These are phyloP conservation scores for Microascus cirrosus DNA, from an alignment of 2,329 filamentous ascomycete genomes.

Conservation along the genomic window DNA sequence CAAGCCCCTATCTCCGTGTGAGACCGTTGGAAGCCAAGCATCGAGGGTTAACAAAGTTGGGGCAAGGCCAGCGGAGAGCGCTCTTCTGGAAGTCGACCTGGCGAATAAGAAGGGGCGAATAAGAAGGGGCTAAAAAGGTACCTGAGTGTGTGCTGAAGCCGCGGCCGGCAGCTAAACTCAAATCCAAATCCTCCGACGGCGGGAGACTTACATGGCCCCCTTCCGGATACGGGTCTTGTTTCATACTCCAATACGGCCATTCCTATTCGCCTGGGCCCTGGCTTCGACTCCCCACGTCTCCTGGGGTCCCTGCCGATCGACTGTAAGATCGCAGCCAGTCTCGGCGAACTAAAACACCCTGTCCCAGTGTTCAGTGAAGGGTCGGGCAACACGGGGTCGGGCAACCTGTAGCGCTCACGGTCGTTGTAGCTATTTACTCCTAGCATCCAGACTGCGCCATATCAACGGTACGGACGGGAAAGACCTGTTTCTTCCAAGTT, in stretches of 20 bases:
- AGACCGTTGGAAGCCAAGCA: not conserved
- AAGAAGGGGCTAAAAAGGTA: not conserved
- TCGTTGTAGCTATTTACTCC: not conserved
- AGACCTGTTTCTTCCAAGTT: not conserved
- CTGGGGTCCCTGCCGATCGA: not conserved
- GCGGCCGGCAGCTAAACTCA: not conserved
- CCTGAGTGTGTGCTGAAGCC: not conserved
- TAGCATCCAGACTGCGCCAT: not conserved
- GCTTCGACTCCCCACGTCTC: not conserved
- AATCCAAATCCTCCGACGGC: not conserved
- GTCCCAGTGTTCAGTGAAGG: not conserved
- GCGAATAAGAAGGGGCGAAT: not conserved
- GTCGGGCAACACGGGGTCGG: not conserved
- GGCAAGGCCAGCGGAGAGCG: not conserved
- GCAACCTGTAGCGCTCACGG: too few species aligned
- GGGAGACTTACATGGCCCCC: not conserved
- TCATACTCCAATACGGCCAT: not conserved
- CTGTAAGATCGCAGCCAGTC: slow-evolving; percentile 1
- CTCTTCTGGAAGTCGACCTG: not conserved
- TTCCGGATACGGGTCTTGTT: not conserved
- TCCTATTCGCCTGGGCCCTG: not conserved
- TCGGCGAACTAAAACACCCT: slow-evolving; percentile 1
- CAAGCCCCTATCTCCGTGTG: not conserved
- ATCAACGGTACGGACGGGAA: not conserved
- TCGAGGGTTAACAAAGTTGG: not conserved